Evolutionary conservation across 768 basidiomycete species (phyloP).

Genomic region (Mrakia blollopis): DNA sequence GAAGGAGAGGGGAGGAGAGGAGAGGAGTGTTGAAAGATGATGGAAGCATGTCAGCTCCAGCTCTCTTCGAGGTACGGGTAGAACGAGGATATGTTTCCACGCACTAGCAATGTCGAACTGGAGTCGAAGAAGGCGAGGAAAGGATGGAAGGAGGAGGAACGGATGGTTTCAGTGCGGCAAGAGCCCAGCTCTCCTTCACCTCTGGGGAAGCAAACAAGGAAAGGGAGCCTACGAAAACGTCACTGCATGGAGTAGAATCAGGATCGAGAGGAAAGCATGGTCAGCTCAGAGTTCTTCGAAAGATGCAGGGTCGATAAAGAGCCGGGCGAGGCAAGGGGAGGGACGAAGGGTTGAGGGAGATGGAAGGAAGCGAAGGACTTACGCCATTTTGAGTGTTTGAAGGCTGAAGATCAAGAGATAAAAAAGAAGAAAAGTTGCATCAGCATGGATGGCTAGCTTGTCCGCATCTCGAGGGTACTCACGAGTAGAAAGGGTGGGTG

Average conservation of each 20-base stretch:
- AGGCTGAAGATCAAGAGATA: background rate
- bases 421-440: background rate
- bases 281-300: background rate
- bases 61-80: background rate
- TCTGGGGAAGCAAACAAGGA: background rate
- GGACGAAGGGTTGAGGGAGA: constrained; percentile 1
- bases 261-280: background rate
- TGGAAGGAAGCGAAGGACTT: constrained; percentile 7
- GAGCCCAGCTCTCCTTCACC: background rate
- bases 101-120: constrained; percentile 32
- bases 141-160: background rate
- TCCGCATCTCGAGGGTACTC: background rate
- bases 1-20: background rate
- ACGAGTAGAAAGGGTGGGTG: background rate
- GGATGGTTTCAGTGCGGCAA: background rate
- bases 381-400: constrained; percentile 20
- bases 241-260: background rate
- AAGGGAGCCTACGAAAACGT: constrained; percentile 19
- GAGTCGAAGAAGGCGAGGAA: background rate
- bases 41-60: background rate
- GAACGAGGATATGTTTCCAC: background rate
- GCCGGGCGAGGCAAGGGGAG: background rate
- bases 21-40: background rate
- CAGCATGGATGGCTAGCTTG: too few relatives aligned
- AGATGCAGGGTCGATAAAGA: background rate